Percentiles rank a stretch among this genome's conserved stretches.
Evolutionary conservation across 306 rosid genomes (phyloP).

Genomic region (Elaeagnus macrophylla): DNA sequence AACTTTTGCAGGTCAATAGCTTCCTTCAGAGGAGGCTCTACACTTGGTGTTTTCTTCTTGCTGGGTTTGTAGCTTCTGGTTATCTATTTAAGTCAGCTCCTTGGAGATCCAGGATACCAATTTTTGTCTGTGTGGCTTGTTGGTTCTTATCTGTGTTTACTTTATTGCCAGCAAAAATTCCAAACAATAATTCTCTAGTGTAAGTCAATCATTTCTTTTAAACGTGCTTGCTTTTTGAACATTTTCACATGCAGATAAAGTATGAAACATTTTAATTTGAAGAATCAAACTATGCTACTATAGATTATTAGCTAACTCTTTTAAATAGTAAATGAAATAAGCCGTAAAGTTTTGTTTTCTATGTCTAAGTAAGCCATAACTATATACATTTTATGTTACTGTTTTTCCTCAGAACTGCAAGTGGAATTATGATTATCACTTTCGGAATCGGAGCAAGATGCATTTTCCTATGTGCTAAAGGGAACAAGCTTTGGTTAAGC

Average conservation of each 20-base stretch:
- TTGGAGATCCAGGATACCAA: conserved; percentile 70
- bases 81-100: conserved; percentile 53
- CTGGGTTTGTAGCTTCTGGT: conserved; percentile 43
- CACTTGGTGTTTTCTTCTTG: conserved; percentile 61
- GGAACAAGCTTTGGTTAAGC: conserved; percentile 55
- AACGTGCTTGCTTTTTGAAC: too few species aligned
- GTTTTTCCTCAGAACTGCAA: conserved; percentile 48
- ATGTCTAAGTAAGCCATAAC: conserved; percentile 5
- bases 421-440: conserved; percentile 66
- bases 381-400: neutral
- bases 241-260: too few species aligned
- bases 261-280: too few species aligned
- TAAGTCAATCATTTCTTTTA: conserved; percentile 24
- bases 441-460: conserved; percentile 62
- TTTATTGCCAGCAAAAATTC: conserved; percentile 89
- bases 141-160: conserved; percentile 78
- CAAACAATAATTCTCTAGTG: conserved; percentile 72
- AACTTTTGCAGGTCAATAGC: conserved; percentile 57
- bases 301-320: neutral
- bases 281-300: too few species aligned
- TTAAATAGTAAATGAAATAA: neutral
- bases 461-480: conserved; percentile 48
- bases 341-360: neutral
- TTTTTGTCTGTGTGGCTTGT: conserved; percentile 59
- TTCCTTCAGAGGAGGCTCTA: conserved; percentile 84